Evolutionary conservation across 148 eudicot genomes (phyloP), one percentile per base, ranked within the genome.

Genomic region (Silene conica): DNA sequence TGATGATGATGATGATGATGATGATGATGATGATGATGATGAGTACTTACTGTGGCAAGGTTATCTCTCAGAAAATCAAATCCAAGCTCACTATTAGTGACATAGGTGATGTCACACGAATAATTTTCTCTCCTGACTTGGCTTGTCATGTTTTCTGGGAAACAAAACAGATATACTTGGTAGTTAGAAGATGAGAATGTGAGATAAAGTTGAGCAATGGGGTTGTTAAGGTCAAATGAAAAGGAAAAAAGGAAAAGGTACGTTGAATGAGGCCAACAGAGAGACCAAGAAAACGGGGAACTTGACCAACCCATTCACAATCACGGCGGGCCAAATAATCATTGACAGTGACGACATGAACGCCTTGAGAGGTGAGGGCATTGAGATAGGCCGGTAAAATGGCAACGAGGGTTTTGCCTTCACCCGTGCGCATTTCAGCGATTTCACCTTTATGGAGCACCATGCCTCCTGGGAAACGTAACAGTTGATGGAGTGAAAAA

Each of bases 221-320:
- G 3, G 31, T 28, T 28, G 31, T 8, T 16, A 71, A 41, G 10
- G 22, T 20, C 52, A 14, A 38, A 16, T 14, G n/a, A 14, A 18
- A 25, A 12, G 50, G 13, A 60, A 0, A 12, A 68, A 41, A 25
- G 34, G 34, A 23, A 79, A 69, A 55, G 77, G 67, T 92, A 94
- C 98, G 98, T 75, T 95, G 98, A 76, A 95, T 87, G 75, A 95
- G 88, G 88, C 98, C 98, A 78, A 95, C 94, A 85, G 89, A 92
- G 85, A 95, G 80, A 76, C 98, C 98, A 31, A 95, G 98, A 79
- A 95, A 95, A 66, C 98, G 90, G 58, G 93, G 93, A 71, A 95
- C 96, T 86, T 95, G 98, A 84, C 98, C 98, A 82, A 95, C 98
- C 98, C 98, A 95, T 81, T 95, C 98, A 80, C 97, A 95, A 82